Base-by-base conservation (phyloP, 1,284 basidiomycete species). In the Omphalotus olearius region DNA sequence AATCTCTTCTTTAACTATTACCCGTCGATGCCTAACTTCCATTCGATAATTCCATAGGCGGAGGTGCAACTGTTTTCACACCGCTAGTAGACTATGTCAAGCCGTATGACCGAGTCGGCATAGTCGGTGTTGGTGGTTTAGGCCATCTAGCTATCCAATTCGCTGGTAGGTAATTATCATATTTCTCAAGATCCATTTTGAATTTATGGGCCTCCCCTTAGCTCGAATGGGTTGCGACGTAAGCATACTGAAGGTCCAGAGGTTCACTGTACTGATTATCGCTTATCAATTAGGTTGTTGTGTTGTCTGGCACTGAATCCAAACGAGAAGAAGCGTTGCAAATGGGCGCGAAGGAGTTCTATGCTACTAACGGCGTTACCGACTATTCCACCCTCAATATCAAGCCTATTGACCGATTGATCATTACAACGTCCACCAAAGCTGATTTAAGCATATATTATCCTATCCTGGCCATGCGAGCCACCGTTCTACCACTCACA, bases 121-220 rank as follows among this genome's bases (percentile, higher is more conserved):
- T 86, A 47, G 71, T 85, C 58, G 83, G 84, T 41, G 73, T 82
- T 45, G 80, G 80, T 54, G 81, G 80, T 26, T 67, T 83, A 4
- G 73, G 74, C 18, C 74, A 78, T 61, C 74, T 75, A 53, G 79
- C 72, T 51, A 73, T 80, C 41, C 67, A 78, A 51, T 80, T 81
- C 59, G 78, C 73, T 40, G 65, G 68, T 37, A 76, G 78, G 16
- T 47, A 33, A 39, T 40, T 7, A 33, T 9, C 30, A 33, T 9
- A 33, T 10, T 33, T 9, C 13, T 33, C 30, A 23, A 23, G 23
- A 23, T 23, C 23, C 23, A 5, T 33, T 10, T 33, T 7, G 30
- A 10, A 33, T 13, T 33, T 7, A 33, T 4, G 13, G 23, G 2
- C 30, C 30, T 33, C 9, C 30, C 13, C 30, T 33, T 7, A 33